A percentile compares a stretch with the other conserved stretches of the same genome.
Evolutionary conservation across 2,329 filamentous ascomycete species (phyloP).

Genomic region (Aspergillus brunneoviolaceus): DNA sequence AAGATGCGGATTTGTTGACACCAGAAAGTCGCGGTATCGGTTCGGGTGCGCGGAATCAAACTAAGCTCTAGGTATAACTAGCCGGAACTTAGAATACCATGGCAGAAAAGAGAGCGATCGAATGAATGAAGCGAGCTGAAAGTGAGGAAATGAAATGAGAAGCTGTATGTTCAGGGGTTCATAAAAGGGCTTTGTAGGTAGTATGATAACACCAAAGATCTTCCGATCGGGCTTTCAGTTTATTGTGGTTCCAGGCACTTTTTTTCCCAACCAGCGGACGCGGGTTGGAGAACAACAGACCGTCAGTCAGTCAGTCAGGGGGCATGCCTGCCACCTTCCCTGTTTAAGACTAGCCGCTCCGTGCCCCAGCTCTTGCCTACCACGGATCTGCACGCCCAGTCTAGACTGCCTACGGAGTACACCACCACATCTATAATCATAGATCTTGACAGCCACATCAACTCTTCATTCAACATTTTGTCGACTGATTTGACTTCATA

Average conservation of each 20-base stretch:
- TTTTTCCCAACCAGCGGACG: neutral
- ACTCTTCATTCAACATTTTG: too few relatives aligned
- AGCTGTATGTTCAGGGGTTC: neutral
- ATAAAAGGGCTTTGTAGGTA: neutral
- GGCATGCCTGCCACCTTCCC: neutral
- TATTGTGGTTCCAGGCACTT: neutral
- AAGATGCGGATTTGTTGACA: slow-evolving; percentile 11
- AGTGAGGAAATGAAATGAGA: neutral
- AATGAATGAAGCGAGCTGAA: neutral
- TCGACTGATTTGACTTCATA: neutral
- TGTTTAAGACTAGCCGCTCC: neutral
- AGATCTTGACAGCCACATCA: too few relatives aligned
- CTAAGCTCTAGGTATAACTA: neutral
- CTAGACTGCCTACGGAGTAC: neutral
- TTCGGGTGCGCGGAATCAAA: slow-evolving; percentile 4
- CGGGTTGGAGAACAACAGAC: neutral
- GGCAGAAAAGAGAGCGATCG: neutral
- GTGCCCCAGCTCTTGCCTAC: neutral
- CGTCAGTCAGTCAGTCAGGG: neutral
- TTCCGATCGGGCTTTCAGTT: neutral
- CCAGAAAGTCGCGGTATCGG: slow-evolving; percentile 15
- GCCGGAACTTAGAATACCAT: neutral
- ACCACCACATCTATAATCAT: too few relatives aligned
- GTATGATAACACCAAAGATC: neutral
- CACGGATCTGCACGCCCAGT: neutral